Evolutionary conservation across 140 eudicot species (phyloP).

Genomic region (Anethum foeniculum): DNA sequence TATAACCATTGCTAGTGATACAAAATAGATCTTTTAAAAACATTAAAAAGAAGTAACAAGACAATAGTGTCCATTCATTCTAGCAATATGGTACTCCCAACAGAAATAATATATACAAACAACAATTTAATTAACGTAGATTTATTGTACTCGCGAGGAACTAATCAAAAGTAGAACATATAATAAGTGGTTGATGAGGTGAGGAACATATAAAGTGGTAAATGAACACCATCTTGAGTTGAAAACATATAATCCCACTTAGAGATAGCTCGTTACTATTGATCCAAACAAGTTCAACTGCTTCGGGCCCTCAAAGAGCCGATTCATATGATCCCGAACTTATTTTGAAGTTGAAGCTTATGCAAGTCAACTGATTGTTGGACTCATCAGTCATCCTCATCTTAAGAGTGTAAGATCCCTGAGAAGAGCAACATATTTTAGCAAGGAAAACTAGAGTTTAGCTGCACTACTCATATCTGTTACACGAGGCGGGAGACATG

Average conservation of each 20-base stretch:
- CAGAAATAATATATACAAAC: not conserved
- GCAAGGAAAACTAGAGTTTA: not conserved
- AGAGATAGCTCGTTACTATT: not conserved
- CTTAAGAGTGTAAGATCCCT: slow-evolving; percentile 36
- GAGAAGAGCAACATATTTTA: not conserved
- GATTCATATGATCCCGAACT: slow-evolving; percentile 10
- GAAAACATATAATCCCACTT: not conserved
- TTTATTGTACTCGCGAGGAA: not conserved
- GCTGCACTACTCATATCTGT: not conserved
- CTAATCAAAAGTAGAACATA: not conserved
- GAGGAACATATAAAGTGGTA: not conserved
- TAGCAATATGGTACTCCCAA: not conserved
- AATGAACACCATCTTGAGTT: not conserved
- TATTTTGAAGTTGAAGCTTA: slow-evolving; percentile 29
- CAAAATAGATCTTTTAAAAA: not conserved
- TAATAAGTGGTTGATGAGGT: not conserved
- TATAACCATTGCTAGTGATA: not conserved
- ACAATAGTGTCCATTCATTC: not conserved
- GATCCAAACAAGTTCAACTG: not conserved
- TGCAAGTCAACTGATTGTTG: slow-evolving; percentile 28
- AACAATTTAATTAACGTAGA: not conserved
- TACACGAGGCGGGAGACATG: not conserved
- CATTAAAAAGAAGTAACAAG: not conserved
- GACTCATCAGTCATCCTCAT: slow-evolving; percentile 33
- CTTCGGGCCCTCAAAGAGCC: slow-evolving; percentile 18